These are phyloP conservation scores for Tilletia setariae DNA, from an alignment of 1,284 basidiomycete species.

Conservation along the genomic window DNA sequence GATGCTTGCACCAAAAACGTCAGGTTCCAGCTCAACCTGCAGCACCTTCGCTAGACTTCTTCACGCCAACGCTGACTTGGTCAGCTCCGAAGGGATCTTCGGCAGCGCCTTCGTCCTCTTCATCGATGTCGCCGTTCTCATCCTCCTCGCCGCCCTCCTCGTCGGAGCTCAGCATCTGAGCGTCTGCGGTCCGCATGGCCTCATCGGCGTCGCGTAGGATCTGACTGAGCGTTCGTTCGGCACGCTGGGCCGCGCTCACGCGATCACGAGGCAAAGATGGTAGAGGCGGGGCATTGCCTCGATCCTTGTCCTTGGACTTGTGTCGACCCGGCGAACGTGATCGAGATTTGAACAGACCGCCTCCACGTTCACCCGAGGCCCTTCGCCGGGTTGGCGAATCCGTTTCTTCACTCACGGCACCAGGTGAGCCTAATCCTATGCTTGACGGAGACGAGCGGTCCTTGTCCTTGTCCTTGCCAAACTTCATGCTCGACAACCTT, in stretches of 20 bases:
- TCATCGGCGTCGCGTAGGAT: slow-evolving; percentile 25
- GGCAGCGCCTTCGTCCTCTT: not conserved
- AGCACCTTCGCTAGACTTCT: too few species aligned
- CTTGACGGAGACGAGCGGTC: not conserved
- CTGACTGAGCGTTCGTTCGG: slow-evolving; percentile 22
- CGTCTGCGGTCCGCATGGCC: slow-evolving; percentile 17
- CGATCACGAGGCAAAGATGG: not conserved
- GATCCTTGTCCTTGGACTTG: slow-evolving; percentile 1
- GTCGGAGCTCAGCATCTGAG: not conserved
- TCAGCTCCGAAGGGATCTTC: slow-evolving; percentile 6
- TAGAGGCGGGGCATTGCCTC: not conserved
- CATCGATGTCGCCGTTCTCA: not conserved
- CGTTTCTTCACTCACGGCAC: too few species aligned
- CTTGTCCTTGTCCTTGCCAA: slow-evolving; percentile 14
- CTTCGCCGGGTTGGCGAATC: not conserved
- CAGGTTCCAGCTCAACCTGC: too few species aligned
- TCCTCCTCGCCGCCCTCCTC: slow-evolving; percentile 3
- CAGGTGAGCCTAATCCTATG: too few species aligned
- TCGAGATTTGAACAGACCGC: slow-evolving; percentile 4
- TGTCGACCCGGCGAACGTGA: not conserved
- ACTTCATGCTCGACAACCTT: slow-evolving; percentile 8
- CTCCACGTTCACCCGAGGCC: not conserved
- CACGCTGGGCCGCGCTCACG: not conserved
- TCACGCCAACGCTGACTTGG: not conserved
- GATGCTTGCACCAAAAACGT: too few species aligned